A percentile compares a stretch with the other conserved stretches of the same genome.
Conservation (phyloP, 495 filamentous ascomycete species). For the Tetracladium marchalianum region DNA sequence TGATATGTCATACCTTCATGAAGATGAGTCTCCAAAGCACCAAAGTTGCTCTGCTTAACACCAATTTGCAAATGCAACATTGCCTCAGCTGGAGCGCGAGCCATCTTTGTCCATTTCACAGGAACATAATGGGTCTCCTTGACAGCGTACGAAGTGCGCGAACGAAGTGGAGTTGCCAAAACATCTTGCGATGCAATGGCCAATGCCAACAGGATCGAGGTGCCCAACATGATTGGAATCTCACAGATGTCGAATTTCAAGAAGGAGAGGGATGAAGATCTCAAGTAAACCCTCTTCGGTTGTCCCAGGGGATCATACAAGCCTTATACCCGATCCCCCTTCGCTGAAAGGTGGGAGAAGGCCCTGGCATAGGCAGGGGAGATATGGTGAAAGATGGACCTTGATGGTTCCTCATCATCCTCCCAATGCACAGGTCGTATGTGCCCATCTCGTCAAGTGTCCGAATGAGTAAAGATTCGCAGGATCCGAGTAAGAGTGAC, state of each 20-base stretch:
- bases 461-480: too few species aligned
- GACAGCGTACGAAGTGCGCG: constrained; percentile 34
- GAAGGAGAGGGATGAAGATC: too few species aligned
- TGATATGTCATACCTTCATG: constrained; percentile 30
- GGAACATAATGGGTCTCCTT: constrained; percentile 44
- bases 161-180: constrained; percentile 22
- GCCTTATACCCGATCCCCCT: too few species aligned
- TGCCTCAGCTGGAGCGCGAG: constrained; percentile 27
- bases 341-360: too few species aligned
- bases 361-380: too few species aligned
- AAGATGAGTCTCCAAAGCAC: constrained; percentile 37
- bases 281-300: too few species aligned
- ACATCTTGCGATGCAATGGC: constrained; percentile 20
- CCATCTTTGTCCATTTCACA: constrained; percentile 33
- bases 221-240: constrained; percentile 20
- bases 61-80: constrained; percentile 41
- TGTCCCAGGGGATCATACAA: too few species aligned
- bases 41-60: constrained; percentile 39
- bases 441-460: too few species aligned
- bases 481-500: too few species aligned
- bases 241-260: not conserved
- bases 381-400: too few species aligned
- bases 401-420: too few species aligned
- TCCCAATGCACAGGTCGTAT: too few species aligned
- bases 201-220: constrained; percentile 18